A percentile compares a stretch with the other conserved stretches of the same genome.
These are phyloP conservation scores for Pichia sp. DNA, from an alignment of 1,139 yeast species.

Conservation along the genomic window DNA sequence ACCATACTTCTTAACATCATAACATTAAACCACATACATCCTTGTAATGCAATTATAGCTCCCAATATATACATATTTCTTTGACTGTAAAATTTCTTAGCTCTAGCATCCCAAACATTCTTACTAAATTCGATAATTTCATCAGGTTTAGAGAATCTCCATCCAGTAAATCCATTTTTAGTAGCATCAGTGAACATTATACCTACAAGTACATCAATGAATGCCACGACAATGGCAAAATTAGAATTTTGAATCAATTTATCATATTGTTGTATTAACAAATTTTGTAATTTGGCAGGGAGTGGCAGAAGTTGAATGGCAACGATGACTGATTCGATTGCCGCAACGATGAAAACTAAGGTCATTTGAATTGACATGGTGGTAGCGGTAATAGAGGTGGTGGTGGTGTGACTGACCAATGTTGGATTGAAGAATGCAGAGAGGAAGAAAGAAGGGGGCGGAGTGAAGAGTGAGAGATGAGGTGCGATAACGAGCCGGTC, in stretches of 20 bases:
- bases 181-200: constrained; percentile 48
- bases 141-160: constrained; percentile 3
- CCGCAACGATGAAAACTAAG: constrained; percentile 26
- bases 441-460: too few relatives aligned
- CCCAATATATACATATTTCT: constrained; percentile 68
- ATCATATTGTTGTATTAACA: constrained; percentile 35
- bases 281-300: constrained; percentile 47
- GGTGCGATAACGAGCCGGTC: too few relatives aligned
- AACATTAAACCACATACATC: constrained; percentile 54
- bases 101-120: constrained; percentile 23
- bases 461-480: too few relatives aligned
- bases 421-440: background rate
- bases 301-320: constrained; percentile 53
- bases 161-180: constrained; percentile 25
- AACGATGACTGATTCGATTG: constrained; percentile 47
- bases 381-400: too few relatives aligned
- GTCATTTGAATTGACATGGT: constrained; percentile 26
- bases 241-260: constrained; percentile 33
- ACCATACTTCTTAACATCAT: constrained; percentile 52
- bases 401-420: too few relatives aligned
- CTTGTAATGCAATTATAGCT: constrained; percentile 53
- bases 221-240: constrained; percentile 42
- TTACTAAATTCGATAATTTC: constrained; percentile 11
- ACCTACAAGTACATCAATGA: constrained; percentile 38
- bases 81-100: constrained; percentile 54